Evolutionary conservation across 495 filamentous ascomycete species (phyloP).

Genomic region (Xylaria acuta): DNA sequence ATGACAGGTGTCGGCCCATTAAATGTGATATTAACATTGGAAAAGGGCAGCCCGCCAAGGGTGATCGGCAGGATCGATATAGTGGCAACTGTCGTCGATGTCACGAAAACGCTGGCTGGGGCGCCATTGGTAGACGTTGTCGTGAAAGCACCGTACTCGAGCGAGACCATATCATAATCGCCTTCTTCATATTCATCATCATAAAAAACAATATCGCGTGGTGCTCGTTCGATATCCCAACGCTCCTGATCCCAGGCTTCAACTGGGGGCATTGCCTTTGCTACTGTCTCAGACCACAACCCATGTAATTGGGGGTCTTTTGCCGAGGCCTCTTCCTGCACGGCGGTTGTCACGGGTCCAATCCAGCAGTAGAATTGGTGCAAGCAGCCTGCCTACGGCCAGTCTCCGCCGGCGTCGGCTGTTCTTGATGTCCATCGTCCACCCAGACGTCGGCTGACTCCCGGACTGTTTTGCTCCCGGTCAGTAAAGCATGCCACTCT

Average conservation of each 20-base stretch:
- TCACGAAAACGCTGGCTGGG: constrained; percentile 19
- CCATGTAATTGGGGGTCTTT: constrained; percentile 26
- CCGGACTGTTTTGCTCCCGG: neutral
- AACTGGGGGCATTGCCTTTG: constrained; percentile 36
- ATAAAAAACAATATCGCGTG: too few species aligned
- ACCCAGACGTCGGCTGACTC: neutral
- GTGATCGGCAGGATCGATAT: constrained; percentile 26
- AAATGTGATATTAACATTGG: constrained; percentile 20
- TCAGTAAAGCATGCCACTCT: neutral
- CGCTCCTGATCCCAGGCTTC: constrained; percentile 39
- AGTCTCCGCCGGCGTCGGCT: neutral
- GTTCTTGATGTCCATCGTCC: neutral
- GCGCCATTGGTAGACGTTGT: constrained; percentile 9
- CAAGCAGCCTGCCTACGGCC: neutral
- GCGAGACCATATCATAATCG: constrained; percentile 34
- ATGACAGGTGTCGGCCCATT: neutral
- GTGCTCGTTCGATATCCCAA: constrained; percentile 31
- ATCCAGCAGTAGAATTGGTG: neutral
- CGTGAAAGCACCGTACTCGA: constrained; percentile 29
- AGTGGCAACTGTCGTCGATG: constrained; percentile 27
- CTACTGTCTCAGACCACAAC: constrained; percentile 33
- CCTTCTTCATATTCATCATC: too few species aligned
- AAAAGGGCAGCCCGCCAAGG: constrained; percentile 21
- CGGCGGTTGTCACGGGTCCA: neutral
- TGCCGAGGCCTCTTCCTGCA: constrained; percentile 20